phyloP scores from a whole-genome alignment of 176 grass and related monocot species.

The Musa troglodytarum region DNA sequence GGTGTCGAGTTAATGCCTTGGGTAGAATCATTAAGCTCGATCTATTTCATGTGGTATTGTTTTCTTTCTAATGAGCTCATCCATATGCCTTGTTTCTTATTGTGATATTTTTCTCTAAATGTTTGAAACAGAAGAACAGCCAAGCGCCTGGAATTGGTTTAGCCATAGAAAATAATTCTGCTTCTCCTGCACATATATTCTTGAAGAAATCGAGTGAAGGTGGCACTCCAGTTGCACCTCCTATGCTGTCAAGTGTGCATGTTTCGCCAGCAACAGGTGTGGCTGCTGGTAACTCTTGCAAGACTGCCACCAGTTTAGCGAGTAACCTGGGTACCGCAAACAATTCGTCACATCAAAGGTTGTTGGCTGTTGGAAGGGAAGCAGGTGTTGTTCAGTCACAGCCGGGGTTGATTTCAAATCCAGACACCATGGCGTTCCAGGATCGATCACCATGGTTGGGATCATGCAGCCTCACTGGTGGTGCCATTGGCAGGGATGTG shows the following conservation, averaged over 20 bases:
- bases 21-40: neutral
- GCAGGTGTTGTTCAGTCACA: slow-evolving; percentile 7
- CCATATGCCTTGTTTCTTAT: no score
- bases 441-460: slow-evolving; percentile 34
- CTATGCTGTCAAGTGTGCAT: slow-evolving; percentile 28
- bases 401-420: neutral
- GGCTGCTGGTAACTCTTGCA: neutral
- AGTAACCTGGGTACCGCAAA: slow-evolving; percentile 8
- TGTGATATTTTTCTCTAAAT: no score
- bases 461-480: slow-evolving; percentile 15
- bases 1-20: slow-evolving; percentile 22
- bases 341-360: slow-evolving; percentile 2
- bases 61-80: neutral
- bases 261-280: slow-evolving; percentile 23
- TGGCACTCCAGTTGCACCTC: slow-evolving; percentile 10
- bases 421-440: neutral
- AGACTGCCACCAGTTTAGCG: slow-evolving; percentile 11
- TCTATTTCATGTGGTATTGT: neutral
- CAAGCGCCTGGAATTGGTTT: slow-evolving; percentile 13
- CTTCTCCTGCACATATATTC: slow-evolving; percentile 3
- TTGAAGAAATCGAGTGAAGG: neutral
- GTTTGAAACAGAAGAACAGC: slow-evolving; percentile 15
- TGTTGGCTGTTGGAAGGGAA: neutral
- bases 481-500: neutral
- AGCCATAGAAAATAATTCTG: slow-evolving; percentile 7